Conservation (phyloP, 495 filamentous ascomycete species). For the Daldinia caldariorum region DNA sequence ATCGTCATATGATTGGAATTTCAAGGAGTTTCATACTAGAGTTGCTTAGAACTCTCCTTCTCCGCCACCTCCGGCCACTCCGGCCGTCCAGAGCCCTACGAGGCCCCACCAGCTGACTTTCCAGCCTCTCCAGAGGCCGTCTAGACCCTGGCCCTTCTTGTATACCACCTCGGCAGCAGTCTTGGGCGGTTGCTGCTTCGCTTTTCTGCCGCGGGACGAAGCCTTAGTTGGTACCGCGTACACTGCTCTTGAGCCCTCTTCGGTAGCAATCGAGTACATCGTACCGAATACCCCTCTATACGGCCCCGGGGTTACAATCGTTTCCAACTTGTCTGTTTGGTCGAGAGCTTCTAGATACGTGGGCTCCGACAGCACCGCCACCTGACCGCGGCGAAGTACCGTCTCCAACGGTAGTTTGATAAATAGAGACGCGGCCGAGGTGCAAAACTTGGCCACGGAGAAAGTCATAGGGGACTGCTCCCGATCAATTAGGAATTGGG, state of each 20-base stretch:
- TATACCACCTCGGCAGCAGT: slow-evolving; percentile 57
- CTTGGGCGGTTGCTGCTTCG: slow-evolving; percentile 53
- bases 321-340: slow-evolving; percentile 62
- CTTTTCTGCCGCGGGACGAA: slow-evolving; percentile 42
- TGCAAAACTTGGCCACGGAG: slow-evolving; percentile 78
- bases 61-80: slow-evolving; percentile 56
- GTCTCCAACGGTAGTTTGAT: slow-evolving; percentile 91
- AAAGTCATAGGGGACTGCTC: slow-evolving; percentile 82
- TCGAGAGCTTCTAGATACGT: slow-evolving; percentile 57
- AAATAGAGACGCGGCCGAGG: slow-evolving; percentile 79
- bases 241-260: slow-evolving; percentile 72
- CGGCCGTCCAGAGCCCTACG: slow-evolving; percentile 78
- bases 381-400: slow-evolving; percentile 86
- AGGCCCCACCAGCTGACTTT: slow-evolving; percentile 95
- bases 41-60: slow-evolving; percentile 58
- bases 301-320: slow-evolving; percentile 75
- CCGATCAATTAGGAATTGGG: slow-evolving; percentile 80
- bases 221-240: slow-evolving; percentile 47
- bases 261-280: slow-evolving; percentile 84
- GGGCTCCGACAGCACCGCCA: slow-evolving; percentile 64
- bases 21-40: neutral
- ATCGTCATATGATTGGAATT: neutral
- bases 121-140: slow-evolving; percentile 93
- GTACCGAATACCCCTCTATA: slow-evolving; percentile 87
- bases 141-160: slow-evolving; percentile 78